Conservation (phyloP, 2,329 filamentous ascomycete genomes). For the Fusarium penzigii region DNA sequence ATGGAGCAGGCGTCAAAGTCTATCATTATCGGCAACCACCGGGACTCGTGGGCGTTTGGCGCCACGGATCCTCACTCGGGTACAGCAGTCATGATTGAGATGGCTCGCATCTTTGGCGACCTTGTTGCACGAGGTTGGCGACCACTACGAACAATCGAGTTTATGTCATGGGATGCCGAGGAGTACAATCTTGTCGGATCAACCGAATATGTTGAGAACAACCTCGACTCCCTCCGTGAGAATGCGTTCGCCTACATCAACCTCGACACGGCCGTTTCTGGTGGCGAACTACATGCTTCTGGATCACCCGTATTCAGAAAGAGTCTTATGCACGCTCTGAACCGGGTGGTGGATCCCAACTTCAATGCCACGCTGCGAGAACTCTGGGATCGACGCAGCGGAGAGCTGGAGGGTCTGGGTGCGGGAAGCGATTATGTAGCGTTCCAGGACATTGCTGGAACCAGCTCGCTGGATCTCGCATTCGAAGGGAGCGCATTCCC, state of each 20-base stretch:
- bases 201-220: conserved; percentile 91
- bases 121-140: conserved; percentile 79
- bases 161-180: conserved; percentile 93
- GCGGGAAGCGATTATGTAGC: conserved; percentile 81
- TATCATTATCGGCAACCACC: conserved; percentile 89
- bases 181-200: conserved; percentile 94
- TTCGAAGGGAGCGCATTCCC: conserved; percentile 71
- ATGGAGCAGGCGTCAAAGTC: conserved; percentile 80
- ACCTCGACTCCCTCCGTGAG: conserved; percentile 69
- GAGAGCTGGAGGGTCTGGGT: conserved; percentile 67
- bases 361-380: conserved; percentile 71
- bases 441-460: conserved; percentile 90
- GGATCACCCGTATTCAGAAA: conserved; percentile 80
- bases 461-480: conserved; percentile 80
- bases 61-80: conserved; percentile 84
- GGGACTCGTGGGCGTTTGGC: conserved; percentile 90
- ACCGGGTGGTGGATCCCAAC: conserved; percentile 71
- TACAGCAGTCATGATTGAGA: conserved; percentile 87
- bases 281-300: conserved; percentile 71
- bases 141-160: conserved; percentile 91
- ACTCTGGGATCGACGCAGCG: conserved; percentile 70
- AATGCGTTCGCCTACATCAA: conserved; percentile 89
- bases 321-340: conserved; percentile 70
- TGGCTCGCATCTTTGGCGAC: conserved; percentile 81
- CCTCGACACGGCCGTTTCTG: conserved; percentile 79